phyloP scores from a whole-genome alignment of 2,329 filamentous ascomycete species.

The Daldinia sp. region DNA sequence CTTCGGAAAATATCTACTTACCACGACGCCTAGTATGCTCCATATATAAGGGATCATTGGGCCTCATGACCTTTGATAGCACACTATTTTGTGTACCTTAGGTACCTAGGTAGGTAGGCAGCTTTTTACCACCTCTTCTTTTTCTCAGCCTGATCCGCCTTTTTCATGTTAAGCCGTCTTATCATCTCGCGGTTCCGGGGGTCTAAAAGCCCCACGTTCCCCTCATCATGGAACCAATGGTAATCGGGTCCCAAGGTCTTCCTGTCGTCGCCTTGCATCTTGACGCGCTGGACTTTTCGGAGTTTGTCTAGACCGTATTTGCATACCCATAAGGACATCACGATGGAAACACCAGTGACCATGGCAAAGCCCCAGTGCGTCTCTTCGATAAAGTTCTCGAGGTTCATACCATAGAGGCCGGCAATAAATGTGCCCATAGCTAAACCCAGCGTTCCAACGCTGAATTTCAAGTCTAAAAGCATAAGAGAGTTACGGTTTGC shows the following conservation, averaged over 20 bases:
- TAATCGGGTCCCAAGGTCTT: constrained; percentile 36
- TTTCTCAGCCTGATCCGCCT: constrained; percentile 51
- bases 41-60: neutral
- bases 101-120: too few relatives aligned
- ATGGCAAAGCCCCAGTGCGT: constrained; percentile 85
- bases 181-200: constrained; percentile 67
- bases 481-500: constrained; percentile 98
- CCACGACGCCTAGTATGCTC: constrained; percentile 31
- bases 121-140: constrained; percentile 50
- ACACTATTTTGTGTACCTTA: neutral
- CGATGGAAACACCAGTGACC: constrained; percentile 77
- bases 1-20: constrained; percentile 17
- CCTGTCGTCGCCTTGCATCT: constrained; percentile 74
- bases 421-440: constrained; percentile 95
- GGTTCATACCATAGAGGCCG: constrained; percentile 99
- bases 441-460: constrained; percentile 92
- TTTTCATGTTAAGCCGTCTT: constrained; percentile 64
- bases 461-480: constrained; percentile 96
- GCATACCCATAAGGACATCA: constrained; percentile 82
- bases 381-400: constrained; percentile 98
- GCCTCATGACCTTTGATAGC: neutral
- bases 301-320: constrained; percentile 86
- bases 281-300: constrained; percentile 86
- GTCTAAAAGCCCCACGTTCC: constrained; percentile 64
- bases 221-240: constrained; percentile 62